phyloP scores from a whole-genome alignment of 306 rosid genomes.

The Sphenostylis stenocarpa region DNA sequence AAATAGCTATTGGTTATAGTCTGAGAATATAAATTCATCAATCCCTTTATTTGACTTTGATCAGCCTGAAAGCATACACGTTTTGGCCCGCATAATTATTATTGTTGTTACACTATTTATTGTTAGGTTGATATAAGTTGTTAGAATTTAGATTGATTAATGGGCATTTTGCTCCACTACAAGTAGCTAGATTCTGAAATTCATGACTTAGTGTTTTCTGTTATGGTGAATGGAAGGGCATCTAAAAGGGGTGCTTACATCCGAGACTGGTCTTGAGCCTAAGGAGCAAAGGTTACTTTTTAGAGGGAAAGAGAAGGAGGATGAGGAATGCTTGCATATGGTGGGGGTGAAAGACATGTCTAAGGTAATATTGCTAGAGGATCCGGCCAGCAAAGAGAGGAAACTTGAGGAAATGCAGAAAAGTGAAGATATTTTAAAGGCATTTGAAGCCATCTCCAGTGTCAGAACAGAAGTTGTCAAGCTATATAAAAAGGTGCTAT shows the following conservation, averaged over 20 bases:
- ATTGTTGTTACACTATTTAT: not conserved
- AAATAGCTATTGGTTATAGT: not conserved
- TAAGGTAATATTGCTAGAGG: slow-evolving; percentile 63
- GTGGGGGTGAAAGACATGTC: slow-evolving; percentile 69
- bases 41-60: slow-evolving; percentile 16
- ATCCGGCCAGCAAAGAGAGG: slow-evolving; percentile 73
- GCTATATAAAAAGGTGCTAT: slow-evolving; percentile 61
- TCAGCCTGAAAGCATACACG: not conserved
- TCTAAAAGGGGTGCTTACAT: slow-evolving; percentile 54
- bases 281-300: slow-evolving; percentile 64
- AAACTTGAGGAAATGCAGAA: slow-evolving; percentile 57
- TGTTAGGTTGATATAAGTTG: not conserved
- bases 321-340: slow-evolving; percentile 64
- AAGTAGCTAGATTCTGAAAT: slow-evolving; percentile 19
- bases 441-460: slow-evolving; percentile 48
- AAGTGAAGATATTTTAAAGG: slow-evolving; percentile 40
- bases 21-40: not conserved
- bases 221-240: slow-evolving; percentile 52
- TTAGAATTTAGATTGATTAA: slow-evolving; percentile 15
- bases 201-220: slow-evolving; percentile 11
- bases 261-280: slow-evolving; percentile 60
- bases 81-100: not conserved
- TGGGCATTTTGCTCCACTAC: not conserved
- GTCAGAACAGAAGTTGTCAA: slow-evolving; percentile 58
- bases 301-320: slow-evolving; percentile 73